phyloP scores from a whole-genome alignment of 441 rosid genomes.

The Croton laevigatus region DNA sequence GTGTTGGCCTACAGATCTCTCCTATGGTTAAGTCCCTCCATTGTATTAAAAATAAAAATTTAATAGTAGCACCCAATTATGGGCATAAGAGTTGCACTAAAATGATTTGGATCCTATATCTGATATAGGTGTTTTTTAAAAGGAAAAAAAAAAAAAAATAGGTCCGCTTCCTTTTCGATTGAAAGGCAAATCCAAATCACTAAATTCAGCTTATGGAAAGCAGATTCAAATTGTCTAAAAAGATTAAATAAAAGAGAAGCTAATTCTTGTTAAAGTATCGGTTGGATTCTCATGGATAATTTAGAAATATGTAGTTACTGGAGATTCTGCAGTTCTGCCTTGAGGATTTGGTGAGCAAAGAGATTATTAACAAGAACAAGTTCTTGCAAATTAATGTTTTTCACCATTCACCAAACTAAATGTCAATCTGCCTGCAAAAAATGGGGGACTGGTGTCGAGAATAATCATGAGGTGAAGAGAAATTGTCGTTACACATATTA shows the following conservation, averaged over 20 bases:
- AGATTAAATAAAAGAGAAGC: slow-evolving; percentile 34
- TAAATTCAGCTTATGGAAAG: slow-evolving; percentile 35
- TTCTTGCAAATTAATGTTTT: slow-evolving; percentile 31
- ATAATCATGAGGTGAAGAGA: slow-evolving; percentile 26
- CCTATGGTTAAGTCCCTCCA: too few species aligned
- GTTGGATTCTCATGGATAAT: slow-evolving; percentile 32
- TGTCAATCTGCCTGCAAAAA: slow-evolving; percentile 23
- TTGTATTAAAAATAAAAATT: too few species aligned
- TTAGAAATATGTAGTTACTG: slow-evolving; percentile 25
- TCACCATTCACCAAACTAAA: slow-evolving; percentile 32
- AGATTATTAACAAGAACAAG: slow-evolving; percentile 31
- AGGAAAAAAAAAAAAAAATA: too few species aligned
- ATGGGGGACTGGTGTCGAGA: slow-evolving; percentile 38
- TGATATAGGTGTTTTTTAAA: too few species aligned
- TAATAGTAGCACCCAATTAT: too few species aligned
- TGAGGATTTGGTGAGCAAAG: slow-evolving; percentile 20
- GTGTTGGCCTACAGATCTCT: too few species aligned
- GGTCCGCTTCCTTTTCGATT: slow-evolving; percentile 31
- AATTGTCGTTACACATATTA: not conserved
- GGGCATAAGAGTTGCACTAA: too few species aligned
- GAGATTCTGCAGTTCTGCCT: slow-evolving; percentile 18
- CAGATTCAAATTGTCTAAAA: slow-evolving; percentile 30
- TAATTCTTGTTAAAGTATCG: slow-evolving; percentile 33
- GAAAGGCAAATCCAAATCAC: slow-evolving; percentile 12
- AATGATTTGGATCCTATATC: too few species aligned